Base-by-base conservation (phyloP, 306 rosid species). In the Prunus padus region DNA sequence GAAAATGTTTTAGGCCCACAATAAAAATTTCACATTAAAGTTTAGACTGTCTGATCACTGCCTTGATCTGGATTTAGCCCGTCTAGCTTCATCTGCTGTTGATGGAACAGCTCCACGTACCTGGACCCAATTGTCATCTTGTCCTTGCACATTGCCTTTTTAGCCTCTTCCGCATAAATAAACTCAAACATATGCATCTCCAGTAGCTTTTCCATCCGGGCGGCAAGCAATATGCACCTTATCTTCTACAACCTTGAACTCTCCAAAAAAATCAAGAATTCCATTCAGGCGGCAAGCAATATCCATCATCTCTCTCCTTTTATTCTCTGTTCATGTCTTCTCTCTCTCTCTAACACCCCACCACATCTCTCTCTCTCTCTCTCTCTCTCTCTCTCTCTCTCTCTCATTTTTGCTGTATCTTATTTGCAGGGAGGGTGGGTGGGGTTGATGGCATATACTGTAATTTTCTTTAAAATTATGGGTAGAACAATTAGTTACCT, bases 61-160 rank as follows among this genome's bases (percentile, higher is more conserved):
- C 90, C 97, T 88, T 60, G 99, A 95, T 80, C 97, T 92, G 64
- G 97, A 92, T 84, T 92, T 97, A 3, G 99, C 96, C 46, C 97
- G 88, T 65, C 99, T 85, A 19, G 98, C 98, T 86, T 96, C 99
- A 81, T 89, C 97, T 22, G 92, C 88, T 68, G 99, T 96, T 25
- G 99, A 96, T 54, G 99, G 99, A 76, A 96, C 87, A 96, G 87
- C 87, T 96, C 99, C 82, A 92, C 98, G 67, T 96, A 96, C 89
- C 99, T 92, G 45, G 99, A 92, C 51, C 99, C 99, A 25, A 96
- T 96, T 40, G 92, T 92, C 98, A 90, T 96, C 90, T 96, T 96
- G 83, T 96, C 99, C 86, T 87, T 96, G 87, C 85, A 61, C 98
- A 96, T 96, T 23, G 99, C 98, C 67, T 78, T 87, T 87, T 89